Evolutionary conservation across 2,329 filamentous ascomycete genomes (phyloP), one percentile per base, ranked within the genome.

Genomic region (Nothomitra cinnamomea): DNA sequence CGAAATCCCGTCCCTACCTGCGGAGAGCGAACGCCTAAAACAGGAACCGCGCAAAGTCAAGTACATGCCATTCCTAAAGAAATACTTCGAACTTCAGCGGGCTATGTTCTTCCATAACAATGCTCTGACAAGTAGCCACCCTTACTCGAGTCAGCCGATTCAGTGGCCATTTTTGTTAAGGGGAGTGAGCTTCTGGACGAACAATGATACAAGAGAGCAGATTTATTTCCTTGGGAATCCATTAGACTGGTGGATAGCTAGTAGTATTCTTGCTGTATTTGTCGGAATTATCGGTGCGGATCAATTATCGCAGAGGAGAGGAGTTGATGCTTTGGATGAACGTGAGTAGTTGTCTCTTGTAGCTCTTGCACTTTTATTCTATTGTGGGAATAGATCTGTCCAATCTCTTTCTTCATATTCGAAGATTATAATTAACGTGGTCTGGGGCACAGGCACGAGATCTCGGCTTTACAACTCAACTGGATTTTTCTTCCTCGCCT

Each of bases 81-180:
- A 98, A 73, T 98, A 90, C 76, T 80, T 95, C 59, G 92, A 98
- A 73, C 77, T 98, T 55, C 92, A 98, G 70, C 81, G 90, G 51
- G 87, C 89, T 62, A 98, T 98, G 89, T 98, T 98, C 77, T 90
- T 85, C 77, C 92, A 98, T 76, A 98, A 98, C 77, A 96, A 89
- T 69, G 90, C 94, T 62, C 74, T 98, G 65, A 98, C 92, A 45
- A 94, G 88, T 72, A 94, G 87, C 65, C 92, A 98, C 67, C 92
- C 92, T 1, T 98, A 98, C 67, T 80, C 92, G 42, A 95, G 87
- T 62, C 83, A 89, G 66, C 92, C 92, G 5, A 92, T 94, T 71
- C 87, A 94, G 64, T 98, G 92, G 92, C 92, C 92, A 1, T 96
- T 98, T 78, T 76, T 98, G 65, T 79, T 98, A 55, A 83, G 92